Base-by-base conservation (phyloP, 805 yeast species). In the Saccharomyces paradoxus region DNA sequence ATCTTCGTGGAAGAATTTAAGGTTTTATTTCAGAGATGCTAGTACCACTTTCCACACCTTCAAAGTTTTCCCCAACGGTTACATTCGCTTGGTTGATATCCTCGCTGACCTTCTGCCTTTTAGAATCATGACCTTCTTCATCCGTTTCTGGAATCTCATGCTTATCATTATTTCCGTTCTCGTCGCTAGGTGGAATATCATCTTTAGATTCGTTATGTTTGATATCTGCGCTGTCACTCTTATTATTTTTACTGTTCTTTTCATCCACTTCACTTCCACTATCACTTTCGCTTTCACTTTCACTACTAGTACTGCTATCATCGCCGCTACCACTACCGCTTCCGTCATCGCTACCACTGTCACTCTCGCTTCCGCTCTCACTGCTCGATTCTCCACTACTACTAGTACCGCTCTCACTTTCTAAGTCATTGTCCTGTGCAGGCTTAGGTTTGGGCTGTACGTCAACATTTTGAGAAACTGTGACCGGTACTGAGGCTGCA, bases 251-350 rank as follows among this genome's bases (percentile, higher is more conserved):
- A 21, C 50, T 57, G n/a, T 56, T 55, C 4, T 63, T 72, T 28
- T 63, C 68, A 26, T 55, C 60, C 12, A 56, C 60, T 12, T 58
- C 59, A 49, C 48, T 59, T 12, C 52, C 55, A 22, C 50, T 60
- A 48, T 48, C 57, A 46, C 66, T 63, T 14, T 58, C 60, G 12
- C 63, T 62, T 46, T 56, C 66, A 27, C 63, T 68, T 29, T 63
- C 73, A 22, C 65, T 72, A 13, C 63, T 54, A n/a, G 60, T 54
- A 2, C 51, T 53, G 10, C 47, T 53, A 22, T 66, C 74, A 31
- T 68, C 73, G 44, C 71, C 77, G 53, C 71, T 74, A 50, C 71
- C 77, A 49, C 74, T 78, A 51, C 72, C 74, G 52, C 77, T 82
- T 32, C 76, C 75, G 55, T 71, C 76, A 48, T 72, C 77, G 56